Percentiles rank a stretch among this genome's conserved stretches.
phyloP scores from a whole-genome alignment of 2,329 filamentous ascomycete species.

The Fusarium paranaense region DNA sequence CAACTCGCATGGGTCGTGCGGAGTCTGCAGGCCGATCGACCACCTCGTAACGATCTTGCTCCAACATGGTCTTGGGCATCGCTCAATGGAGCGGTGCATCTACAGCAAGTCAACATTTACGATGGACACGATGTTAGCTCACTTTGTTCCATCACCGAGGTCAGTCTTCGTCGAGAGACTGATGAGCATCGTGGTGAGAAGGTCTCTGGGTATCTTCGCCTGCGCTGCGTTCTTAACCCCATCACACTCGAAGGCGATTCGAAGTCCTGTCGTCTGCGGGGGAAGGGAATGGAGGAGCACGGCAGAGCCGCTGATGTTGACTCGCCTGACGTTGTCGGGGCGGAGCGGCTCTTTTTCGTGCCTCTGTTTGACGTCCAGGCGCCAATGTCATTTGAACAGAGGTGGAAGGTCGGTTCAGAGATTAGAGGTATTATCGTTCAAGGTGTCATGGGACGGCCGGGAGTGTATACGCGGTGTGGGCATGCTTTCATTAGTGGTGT shows the following conservation, averaged over 20 bases:
- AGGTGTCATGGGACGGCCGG: background rate
- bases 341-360: conserved; percentile 7
- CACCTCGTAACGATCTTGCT: conserved; percentile 14
- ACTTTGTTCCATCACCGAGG: conserved; percentile 4
- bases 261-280: background rate
- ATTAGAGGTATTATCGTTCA: conserved; percentile 10
- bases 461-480: conserved; percentile 15
- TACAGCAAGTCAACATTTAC: conserved; percentile 3
- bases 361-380: conserved; percentile 18
- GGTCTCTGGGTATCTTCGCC: background rate
- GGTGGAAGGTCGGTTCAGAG: conserved; percentile 11
- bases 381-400: background rate
- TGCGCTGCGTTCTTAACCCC: conserved; percentile 12
- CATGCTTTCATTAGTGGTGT: conserved; percentile 1
- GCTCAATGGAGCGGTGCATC: conserved; percentile 5
- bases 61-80: conserved; percentile 26
- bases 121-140: conserved; percentile 8
- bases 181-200: conserved; percentile 1
- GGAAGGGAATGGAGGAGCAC: conserved; percentile 14
- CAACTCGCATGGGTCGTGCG: conserved; percentile 16
- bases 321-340: background rate
- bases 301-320: background rate
- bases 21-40: background rate
- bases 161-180: background rate
- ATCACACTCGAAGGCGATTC: background rate